Evolutionary conservation across 306 rosid genomes (phyloP).

Genomic region (Parietaria judaica): DNA sequence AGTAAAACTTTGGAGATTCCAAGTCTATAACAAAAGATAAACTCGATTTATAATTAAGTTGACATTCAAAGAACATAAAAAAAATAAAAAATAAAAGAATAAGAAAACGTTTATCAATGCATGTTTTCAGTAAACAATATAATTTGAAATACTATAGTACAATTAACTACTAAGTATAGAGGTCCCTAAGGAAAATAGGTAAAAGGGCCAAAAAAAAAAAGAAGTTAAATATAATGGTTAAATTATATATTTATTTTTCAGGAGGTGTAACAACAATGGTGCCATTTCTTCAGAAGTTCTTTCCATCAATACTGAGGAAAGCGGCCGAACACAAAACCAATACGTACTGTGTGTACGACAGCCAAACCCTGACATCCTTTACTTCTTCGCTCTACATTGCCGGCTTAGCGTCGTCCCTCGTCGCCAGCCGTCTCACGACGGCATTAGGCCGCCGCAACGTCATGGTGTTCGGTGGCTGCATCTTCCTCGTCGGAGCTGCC

Average conservation of each 20-base stretch:
- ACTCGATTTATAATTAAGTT: too few relatives aligned
- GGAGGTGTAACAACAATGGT: constrained; percentile 69
- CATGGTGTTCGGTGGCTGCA: constrained; percentile 52
- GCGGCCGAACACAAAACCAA: constrained; percentile 23
- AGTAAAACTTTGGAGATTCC: too few relatives aligned
- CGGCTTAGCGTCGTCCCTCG: constrained; percentile 39
- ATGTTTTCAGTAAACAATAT: too few relatives aligned
- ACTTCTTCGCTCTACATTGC: constrained; percentile 67
- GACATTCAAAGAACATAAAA: too few relatives aligned
- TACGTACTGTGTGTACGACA: constrained; percentile 54
- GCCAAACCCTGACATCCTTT: constrained; percentile 51
- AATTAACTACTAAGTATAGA: too few relatives aligned
- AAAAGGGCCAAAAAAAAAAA: too few relatives aligned
- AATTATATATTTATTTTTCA: neutral
- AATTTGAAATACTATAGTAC: too few relatives aligned
- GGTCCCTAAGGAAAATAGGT: too few relatives aligned
- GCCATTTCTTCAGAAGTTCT: constrained; percentile 52
- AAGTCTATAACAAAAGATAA: too few relatives aligned
- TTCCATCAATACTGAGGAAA: constrained; percentile 45
- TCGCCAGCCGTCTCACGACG: constrained; percentile 44
- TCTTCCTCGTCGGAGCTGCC: constrained; percentile 47
- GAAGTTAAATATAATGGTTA: too few relatives aligned
- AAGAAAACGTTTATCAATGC: too few relatives aligned
- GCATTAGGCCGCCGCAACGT: constrained; percentile 35
- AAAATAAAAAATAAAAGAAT: too few relatives aligned